Percentiles rank a stretch among this genome's conserved stretches.
Evolutionary conservation across 225 moss, liverwort and hornwort species (phyloP).

Genomic region (Takakia lepidozioides): DNA sequence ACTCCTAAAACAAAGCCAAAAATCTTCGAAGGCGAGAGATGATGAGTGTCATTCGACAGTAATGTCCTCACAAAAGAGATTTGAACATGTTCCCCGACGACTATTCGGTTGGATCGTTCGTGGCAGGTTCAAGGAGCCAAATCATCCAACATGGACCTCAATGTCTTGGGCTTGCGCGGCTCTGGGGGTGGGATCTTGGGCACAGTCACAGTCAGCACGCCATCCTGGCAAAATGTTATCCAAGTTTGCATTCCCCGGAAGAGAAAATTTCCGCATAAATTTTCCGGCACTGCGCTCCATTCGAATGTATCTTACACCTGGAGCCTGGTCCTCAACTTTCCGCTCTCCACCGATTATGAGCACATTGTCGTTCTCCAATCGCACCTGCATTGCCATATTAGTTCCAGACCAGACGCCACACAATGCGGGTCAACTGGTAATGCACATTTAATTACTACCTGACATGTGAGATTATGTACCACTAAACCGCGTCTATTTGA

Average conservation of each 20-base stretch:
- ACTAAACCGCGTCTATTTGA: not conserved
- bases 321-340: constrained; percentile 10
- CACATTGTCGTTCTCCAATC: constrained; percentile 46
- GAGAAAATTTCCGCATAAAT: constrained; percentile 32
- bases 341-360: constrained; percentile 24
- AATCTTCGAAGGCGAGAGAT: no score
- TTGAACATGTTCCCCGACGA: no score
- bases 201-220: constrained; percentile 37
- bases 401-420: no score
- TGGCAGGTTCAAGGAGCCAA: no score
- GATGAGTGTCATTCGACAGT: no score
- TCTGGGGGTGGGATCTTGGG: constrained; percentile 29
- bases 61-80: no score
- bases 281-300: constrained; percentile 37
- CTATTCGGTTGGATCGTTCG: no score
- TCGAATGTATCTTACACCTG: constrained; percentile 20
- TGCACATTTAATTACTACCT: no score
- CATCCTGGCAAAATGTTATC: constrained; percentile 32
- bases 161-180: constrained; percentile 23
- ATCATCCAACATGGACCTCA: no score
- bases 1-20: no score
- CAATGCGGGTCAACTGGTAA: no score
- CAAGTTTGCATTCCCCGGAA: constrained; percentile 21
- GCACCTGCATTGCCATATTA: constrained; percentile 17
- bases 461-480: no score